Conservation (phyloP, 441 rosid genomes). For the Hypseocharis bilobata region DNA sequence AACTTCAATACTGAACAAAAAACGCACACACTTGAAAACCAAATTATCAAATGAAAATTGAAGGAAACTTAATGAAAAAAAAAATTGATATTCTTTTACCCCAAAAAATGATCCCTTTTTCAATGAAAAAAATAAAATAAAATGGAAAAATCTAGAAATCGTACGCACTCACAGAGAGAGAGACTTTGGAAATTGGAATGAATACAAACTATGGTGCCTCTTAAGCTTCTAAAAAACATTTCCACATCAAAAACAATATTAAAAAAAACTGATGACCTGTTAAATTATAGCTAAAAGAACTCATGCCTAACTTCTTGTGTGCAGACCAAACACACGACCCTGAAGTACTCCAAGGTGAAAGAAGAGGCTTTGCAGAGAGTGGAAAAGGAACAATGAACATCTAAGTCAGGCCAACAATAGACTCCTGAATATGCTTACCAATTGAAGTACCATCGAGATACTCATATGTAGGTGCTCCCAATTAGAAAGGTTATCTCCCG, state of each 20-base stretch:
- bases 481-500: conserved; percentile 85
- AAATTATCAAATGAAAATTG: background rate
- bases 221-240: too few species aligned
- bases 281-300: background rate
- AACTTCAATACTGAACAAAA: background rate
- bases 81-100: background rate
- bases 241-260: background rate
- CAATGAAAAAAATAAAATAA: background rate
- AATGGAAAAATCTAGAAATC: background rate
- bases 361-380: background rate
- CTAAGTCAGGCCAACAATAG: background rate
- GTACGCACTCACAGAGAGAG: background rate
- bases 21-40: too few species aligned
- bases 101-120: background rate
- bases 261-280: conserved; percentile 5
- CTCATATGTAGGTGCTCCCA: conserved; percentile 95
- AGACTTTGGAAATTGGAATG: background rate
- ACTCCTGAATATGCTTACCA: conserved; percentile 45
- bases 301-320: too few species aligned
- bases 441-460: conserved; percentile 81
- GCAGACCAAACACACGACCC: too few species aligned
- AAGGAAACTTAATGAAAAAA: background rate
- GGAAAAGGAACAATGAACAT: conserved; percentile 2
- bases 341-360: too few species aligned
- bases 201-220: too few species aligned